These are phyloP conservation scores for Cocos nucifera DNA, from an alignment of 176 grass and related monocot species.

Conservation along the genomic window DNA sequence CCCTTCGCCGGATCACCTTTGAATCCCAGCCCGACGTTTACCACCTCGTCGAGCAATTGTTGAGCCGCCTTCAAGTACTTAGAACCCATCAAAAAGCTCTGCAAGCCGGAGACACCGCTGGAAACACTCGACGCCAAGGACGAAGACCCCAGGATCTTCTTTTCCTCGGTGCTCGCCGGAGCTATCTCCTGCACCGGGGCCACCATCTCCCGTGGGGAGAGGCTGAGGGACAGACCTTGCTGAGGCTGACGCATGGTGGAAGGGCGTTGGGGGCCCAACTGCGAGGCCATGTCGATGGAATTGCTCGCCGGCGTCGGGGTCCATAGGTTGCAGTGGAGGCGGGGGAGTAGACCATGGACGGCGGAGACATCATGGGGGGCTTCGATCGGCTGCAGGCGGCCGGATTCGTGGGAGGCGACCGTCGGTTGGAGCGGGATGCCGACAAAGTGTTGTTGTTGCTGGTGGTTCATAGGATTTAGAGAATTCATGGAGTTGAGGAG, in stretches of 20 bases:
- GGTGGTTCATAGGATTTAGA: constrained; percentile 45
- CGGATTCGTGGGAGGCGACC: constrained; percentile 15
- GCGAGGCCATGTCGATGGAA: constrained; percentile 23
- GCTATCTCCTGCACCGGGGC: constrained; percentile 37
- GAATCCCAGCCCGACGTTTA: constrained; percentile 67
- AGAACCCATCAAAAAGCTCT: constrained; percentile 71
- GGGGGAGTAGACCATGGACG: not conserved
- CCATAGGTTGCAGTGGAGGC: constrained; percentile 62
- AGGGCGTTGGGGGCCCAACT: not conserved
- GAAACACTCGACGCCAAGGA: constrained; percentile 3
- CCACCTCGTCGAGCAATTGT: constrained; percentile 85
- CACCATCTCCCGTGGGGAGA: constrained; percentile 59
- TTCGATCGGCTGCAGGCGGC: not conserved
- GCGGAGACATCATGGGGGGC: constrained; percentile 2
- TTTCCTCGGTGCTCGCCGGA: constrained; percentile 29
- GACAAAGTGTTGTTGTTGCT: constrained; percentile 57
- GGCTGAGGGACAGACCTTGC: constrained; percentile 68
- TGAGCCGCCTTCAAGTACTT: constrained; percentile 90
- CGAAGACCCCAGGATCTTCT: constrained; percentile 17
- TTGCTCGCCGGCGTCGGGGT: constrained; percentile 3
- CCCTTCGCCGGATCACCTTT: constrained; percentile 12
- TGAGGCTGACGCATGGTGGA: constrained; percentile 5
- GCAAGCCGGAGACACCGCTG: constrained; percentile 16
- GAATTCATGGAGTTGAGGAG: constrained; percentile 78
- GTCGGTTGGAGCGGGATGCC: constrained; percentile 60